Evolutionary conservation across 495 filamentous ascomycete species (phyloP).

Genomic region (Aspergillus steynii): DNA sequence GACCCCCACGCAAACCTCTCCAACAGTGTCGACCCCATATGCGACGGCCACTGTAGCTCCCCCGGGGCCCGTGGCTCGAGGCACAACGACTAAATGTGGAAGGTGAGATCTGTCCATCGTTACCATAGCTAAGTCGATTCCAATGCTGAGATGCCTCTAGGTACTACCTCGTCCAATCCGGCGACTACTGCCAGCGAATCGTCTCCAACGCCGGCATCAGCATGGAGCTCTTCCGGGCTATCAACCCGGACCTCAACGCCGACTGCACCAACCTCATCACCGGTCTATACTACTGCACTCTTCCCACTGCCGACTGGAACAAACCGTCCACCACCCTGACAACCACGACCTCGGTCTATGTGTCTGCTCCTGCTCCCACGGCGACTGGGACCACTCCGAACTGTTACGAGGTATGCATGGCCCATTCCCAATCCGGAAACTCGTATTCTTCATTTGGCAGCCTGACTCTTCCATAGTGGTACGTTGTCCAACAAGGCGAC

Average conservation of each 20-base stretch:
- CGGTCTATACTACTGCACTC: slow-evolving; percentile 14
- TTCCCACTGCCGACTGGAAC: slow-evolving; percentile 12
- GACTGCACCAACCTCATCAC: slow-evolving; percentile 17
- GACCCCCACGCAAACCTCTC: too few relatives aligned
- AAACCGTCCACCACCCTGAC: slow-evolving; percentile 7
- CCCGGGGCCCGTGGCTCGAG: too few relatives aligned
- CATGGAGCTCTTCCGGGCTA: slow-evolving; percentile 10
- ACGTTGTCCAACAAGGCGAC: slow-evolving; percentile 14
- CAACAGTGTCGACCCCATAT: background rate
- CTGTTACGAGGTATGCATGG: background rate
- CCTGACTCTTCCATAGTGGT: slow-evolving; percentile 7
- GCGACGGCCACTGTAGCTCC: background rate
- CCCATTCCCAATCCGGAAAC: too few relatives aligned
- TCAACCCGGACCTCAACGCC: slow-evolving; percentile 12
- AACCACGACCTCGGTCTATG: background rate
- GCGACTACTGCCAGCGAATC: slow-evolving; percentile 15
- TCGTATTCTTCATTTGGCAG: too few relatives aligned
- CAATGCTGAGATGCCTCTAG: background rate
- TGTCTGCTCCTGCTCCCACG: background rate
- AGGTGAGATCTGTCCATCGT: background rate
- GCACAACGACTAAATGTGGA: background rate
- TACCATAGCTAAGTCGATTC: too few relatives aligned
- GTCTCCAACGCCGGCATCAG: slow-evolving; percentile 7
- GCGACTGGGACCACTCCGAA: background rate
- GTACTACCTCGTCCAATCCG: slow-evolving; percentile 10